Percentiles rank a stretch among this genome's conserved stretches.
Conservation (phyloP, 495 filamentous ascomycete species). For the Darksidea phi region DNA sequence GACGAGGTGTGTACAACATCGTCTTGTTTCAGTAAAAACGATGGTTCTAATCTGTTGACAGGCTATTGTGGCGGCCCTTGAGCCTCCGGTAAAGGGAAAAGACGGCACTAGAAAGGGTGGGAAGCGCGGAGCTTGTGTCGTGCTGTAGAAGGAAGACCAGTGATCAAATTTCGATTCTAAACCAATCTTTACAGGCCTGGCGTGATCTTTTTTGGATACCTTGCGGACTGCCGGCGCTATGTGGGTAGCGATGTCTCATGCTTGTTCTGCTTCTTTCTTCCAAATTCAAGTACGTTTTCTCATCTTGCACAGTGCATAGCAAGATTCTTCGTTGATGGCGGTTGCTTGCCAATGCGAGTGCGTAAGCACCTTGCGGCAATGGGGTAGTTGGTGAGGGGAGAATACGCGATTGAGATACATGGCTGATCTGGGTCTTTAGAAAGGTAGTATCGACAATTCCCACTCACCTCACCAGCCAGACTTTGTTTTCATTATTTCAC, state of each 20-base stretch:
- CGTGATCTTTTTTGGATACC: conserved; percentile 37
- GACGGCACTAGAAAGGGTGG: neutral
- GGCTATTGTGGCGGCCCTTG: conserved; percentile 48
- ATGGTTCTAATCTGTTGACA: conserved; percentile 24
- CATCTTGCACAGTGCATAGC: neutral
- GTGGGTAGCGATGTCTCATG: conserved; percentile 35
- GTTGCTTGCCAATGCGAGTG: no score
- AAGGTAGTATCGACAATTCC: no score
- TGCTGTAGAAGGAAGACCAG: conserved; percentile 13
- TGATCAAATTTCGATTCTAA: conserved; percentile 6
- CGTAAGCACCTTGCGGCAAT: no score
- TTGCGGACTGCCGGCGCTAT: conserved; percentile 36
- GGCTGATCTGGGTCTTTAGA: no score
- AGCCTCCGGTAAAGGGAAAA: conserved; percentile 37
- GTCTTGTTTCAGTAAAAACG: neutral
- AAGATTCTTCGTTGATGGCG: neutral
- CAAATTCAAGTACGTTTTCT: neutral
- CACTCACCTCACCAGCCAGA: no score
- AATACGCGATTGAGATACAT: no score
- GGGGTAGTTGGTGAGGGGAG: no score
- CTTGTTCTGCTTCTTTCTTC: neutral
- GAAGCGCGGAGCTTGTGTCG: conserved; percentile 20
- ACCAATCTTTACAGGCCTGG: conserved; percentile 15
- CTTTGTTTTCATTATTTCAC: no score
- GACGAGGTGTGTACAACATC: conserved; percentile 73